phyloP scores from a whole-genome alignment of 2,329 filamentous ascomycete genomes.

The Dothidotthia symphoricarpi region DNA sequence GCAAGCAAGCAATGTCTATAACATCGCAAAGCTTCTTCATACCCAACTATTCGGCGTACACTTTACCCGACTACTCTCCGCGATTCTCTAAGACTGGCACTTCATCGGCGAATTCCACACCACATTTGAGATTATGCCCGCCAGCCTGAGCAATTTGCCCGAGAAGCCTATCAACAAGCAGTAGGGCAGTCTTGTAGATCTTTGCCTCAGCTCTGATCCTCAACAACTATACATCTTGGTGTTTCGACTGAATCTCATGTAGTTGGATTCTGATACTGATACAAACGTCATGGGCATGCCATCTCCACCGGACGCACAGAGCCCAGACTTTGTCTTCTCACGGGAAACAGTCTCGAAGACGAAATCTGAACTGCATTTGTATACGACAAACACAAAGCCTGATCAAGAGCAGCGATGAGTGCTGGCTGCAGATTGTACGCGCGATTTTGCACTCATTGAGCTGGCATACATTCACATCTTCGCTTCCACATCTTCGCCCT shows the following conservation, averaged over 20 bases:
- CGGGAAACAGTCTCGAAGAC: too few species aligned
- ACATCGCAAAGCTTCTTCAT: slow-evolving; percentile 10
- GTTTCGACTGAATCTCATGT: slow-evolving; percentile 46
- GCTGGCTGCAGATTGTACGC: too few species aligned
- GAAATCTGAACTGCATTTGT: too few species aligned
- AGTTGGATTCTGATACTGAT: slow-evolving; percentile 41
- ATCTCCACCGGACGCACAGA: too few species aligned
- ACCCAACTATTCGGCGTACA: slow-evolving; percentile 8
- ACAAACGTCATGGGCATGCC: slow-evolving; percentile 44
- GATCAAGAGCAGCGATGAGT: too few species aligned
- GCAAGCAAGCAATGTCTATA: slow-evolving; percentile 15
- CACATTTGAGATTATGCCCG: slow-evolving; percentile 1
- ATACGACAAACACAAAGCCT: too few species aligned
- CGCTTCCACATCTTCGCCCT: too few species aligned
- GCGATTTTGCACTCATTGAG: too few species aligned
- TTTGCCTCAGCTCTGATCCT: slow-evolving; percentile 28
- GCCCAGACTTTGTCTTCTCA: too few species aligned
- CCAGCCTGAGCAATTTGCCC: slow-evolving; percentile 21
- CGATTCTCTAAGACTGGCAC: slow-evolving; percentile 12
- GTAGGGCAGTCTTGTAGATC: slow-evolving; percentile 46
- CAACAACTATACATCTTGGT: slow-evolving; percentile 40
- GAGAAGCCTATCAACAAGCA: slow-evolving; percentile 33
- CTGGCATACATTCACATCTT: too few species aligned
- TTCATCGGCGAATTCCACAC: slow-evolving; percentile 17
- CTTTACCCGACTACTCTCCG: slow-evolving; percentile 10